Conservation (phyloP, 345 rosid species). For the Nephelium lappaceum region DNA sequence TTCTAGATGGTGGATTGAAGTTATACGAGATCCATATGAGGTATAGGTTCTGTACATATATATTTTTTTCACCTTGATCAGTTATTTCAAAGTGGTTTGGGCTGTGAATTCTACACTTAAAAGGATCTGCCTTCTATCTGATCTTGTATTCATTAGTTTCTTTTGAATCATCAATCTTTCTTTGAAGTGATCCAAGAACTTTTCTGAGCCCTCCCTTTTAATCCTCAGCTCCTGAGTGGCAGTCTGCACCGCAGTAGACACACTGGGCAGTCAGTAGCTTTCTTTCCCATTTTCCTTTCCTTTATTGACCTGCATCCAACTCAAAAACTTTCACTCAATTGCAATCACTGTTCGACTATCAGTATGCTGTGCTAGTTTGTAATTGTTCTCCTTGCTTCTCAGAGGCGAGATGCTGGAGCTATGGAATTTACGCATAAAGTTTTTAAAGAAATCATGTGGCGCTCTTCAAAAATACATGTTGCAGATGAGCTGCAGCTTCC, state of each 20-base stretch:
- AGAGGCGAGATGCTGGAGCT: constrained; percentile 73
- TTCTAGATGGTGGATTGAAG: constrained; percentile 92
- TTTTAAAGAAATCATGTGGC: constrained; percentile 95
- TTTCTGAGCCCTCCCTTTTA: background rate
- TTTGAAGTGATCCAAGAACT: background rate
- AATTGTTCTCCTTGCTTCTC: constrained; percentile 26
- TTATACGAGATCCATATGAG: constrained; percentile 90
- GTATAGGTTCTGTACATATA: constrained; percentile 31
- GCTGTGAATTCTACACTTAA: background rate
- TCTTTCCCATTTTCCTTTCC: background rate
- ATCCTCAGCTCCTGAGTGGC: background rate
- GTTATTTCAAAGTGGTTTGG: background rate
- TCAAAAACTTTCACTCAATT: background rate
- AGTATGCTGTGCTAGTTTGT: constrained; percentile 10
- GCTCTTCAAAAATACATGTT: constrained; percentile 84
- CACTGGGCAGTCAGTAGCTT: background rate
- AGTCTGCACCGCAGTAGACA: constrained; percentile 1
- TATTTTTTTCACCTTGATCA: background rate
- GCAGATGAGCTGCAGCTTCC: constrained; percentile 94
- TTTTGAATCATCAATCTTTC: background rate
- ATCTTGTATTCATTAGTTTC: constrained; percentile 2
- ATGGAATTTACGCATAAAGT: constrained; percentile 76
- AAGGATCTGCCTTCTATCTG: background rate
- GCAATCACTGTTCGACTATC: background rate
- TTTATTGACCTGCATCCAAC: background rate